Conservation (phyloP, 805 yeast species). For the Brettanomyces naardenensis region DNA sequence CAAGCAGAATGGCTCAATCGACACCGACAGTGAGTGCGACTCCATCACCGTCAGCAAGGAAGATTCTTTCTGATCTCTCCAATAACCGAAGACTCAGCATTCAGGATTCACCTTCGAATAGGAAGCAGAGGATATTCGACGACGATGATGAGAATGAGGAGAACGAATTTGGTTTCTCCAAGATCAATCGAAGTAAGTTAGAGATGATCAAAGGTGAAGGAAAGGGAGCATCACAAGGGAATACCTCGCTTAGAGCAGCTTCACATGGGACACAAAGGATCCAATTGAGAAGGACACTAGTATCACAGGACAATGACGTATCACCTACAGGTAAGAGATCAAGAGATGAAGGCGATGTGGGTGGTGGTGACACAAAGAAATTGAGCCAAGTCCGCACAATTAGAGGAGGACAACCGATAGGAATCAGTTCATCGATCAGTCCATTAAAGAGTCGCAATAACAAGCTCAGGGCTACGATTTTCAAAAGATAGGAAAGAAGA, state of each 20-base stretch:
- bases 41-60: slow-evolving; percentile 4
- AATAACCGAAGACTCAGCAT: neutral
- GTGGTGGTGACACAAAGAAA: neutral
- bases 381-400: neutral
- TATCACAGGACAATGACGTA: neutral
- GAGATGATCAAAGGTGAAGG: neutral
- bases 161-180: slow-evolving; percentile 2
- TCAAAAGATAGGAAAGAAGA: neutral
- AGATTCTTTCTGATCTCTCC: neutral
- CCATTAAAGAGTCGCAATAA: slow-evolving; percentile 1
- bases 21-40: slow-evolving; percentile 1
- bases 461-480: neutral
- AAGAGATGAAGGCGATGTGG: neutral
- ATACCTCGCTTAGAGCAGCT: neutral
- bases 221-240: neutral
- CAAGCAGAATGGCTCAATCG: neutral
- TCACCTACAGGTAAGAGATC: slow-evolving; percentile 2
- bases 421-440: neutral
- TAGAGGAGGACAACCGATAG: slow-evolving; percentile 3
- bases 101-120: neutral
- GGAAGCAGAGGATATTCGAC: neutral
- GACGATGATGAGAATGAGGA: neutral
- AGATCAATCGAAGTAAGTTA: neutral
- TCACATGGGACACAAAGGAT: neutral
- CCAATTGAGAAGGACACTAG: neutral